These are phyloP conservation scores for Termitomyces sp. DNA, from an alignment of 768 basidiomycete genomes.

Conservation along the genomic window DNA sequence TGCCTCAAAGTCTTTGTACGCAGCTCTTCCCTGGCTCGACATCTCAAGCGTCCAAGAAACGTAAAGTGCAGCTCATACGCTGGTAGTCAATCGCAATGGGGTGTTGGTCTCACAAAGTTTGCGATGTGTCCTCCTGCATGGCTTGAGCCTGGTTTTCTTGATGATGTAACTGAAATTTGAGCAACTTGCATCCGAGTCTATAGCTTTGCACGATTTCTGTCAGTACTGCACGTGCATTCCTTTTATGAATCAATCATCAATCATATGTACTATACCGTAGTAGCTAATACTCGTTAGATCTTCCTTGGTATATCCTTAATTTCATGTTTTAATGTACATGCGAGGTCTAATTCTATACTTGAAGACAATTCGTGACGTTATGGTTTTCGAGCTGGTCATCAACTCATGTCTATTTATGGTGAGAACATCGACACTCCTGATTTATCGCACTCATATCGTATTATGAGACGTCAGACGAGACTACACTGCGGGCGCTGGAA, in stretches of 20 bases:
- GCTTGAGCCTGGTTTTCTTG: constrained; percentile 15
- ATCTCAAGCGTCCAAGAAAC: constrained; percentile 14
- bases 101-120: constrained; percentile 14
- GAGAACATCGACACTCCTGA: background rate
- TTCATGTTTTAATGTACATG: background rate
- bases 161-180: constrained; percentile 9
- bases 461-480: background rate
- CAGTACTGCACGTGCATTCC: background rate
- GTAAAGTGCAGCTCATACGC: constrained; percentile 9
- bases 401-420: background rate
- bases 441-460: background rate
- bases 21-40: constrained; percentile 17
- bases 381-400: background rate
- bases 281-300: background rate
- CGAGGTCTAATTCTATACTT: background rate
- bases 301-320: background rate
- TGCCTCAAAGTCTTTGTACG: constrained; percentile 17
- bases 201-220: background rate
- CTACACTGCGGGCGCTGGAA: no score
- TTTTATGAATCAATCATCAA: background rate
- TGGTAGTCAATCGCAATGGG: constrained; percentile 13
- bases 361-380: no score
- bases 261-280: background rate
- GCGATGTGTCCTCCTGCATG: constrained; percentile 13
- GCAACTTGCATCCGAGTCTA: background rate